Evolutionary conservation across 306 rosid species (phyloP).

Genomic region (Trichosanthes truncata): DNA sequence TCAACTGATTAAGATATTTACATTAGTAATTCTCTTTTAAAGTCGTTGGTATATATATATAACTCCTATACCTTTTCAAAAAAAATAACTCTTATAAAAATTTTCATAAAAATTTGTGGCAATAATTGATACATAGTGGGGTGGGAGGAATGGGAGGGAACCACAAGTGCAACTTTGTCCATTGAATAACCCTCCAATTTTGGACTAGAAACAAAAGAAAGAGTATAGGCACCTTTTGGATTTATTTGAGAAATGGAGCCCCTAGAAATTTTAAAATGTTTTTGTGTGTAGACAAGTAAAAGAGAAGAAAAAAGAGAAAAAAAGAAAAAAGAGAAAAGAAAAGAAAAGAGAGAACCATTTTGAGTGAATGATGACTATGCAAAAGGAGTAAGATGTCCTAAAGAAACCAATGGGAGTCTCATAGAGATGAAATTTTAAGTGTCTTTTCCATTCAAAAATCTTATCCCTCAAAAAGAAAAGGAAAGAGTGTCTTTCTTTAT

Average conservation of each 20-base stretch:
- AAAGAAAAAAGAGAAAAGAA: background rate
- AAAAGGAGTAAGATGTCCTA: background rate
- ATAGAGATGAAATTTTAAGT: background rate
- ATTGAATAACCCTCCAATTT: background rate
- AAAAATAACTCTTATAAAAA: no score
- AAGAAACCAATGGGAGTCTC: background rate
- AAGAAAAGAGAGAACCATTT: background rate
- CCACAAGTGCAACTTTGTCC: background rate
- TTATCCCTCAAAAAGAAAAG: background rate
- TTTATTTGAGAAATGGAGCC: background rate
- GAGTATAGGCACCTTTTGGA: background rate
- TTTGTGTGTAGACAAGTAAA: background rate
- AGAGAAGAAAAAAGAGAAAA: background rate
- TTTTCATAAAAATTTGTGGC: background rate
- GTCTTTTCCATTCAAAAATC: background rate
- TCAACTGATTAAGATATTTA: no score
- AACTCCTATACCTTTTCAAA: no score
- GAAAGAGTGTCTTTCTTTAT: background rate
- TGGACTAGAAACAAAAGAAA: background rate
- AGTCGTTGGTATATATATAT: no score
- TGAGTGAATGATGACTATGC: slow-evolving; percentile 3
- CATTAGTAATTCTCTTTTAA: no score
- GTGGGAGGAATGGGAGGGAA: background rate
- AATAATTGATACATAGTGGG: background rate
- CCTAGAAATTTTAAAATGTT: background rate